A percentile compares a stretch with the other conserved stretches of the same genome.
Evolutionary conservation across 768 basidiomycete genomes (phyloP).

Genomic region (Lyophyllum decastes): DNA sequence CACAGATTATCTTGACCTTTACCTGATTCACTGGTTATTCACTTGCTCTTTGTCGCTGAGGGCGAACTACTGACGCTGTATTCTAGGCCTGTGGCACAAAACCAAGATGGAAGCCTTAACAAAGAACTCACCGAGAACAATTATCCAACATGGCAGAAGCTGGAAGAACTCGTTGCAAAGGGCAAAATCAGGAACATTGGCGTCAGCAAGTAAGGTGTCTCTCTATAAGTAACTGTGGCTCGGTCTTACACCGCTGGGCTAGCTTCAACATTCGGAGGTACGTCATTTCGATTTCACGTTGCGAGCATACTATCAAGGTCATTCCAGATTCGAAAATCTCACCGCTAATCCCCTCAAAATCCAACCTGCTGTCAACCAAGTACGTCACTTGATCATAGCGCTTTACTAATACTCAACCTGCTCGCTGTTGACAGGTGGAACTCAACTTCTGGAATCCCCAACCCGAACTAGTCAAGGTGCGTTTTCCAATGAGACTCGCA

Average conservation of each 20-base stretch:
- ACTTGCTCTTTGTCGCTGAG: background rate
- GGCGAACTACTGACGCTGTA: background rate
- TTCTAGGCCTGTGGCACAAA: slow-evolving; percentile 66
- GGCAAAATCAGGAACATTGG: slow-evolving; percentile 83
- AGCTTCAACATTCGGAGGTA: slow-evolving; percentile 64
- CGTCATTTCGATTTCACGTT: no score
- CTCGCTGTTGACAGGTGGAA: slow-evolving; percentile 47
- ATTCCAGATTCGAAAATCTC: slow-evolving; percentile 54
- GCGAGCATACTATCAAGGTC: slow-evolving; percentile 28
- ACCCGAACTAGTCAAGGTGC: slow-evolving; percentile 67
- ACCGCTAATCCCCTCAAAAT: slow-evolving; percentile 62
- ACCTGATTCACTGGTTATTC: slow-evolving; percentile 75
- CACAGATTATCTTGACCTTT: slow-evolving; percentile 55
- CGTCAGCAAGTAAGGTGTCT: slow-evolving; percentile 66
- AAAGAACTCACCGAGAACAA: slow-evolving; percentile 65
- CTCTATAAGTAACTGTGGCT: background rate
- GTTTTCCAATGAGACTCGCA: slow-evolving; percentile 3
- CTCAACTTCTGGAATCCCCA: slow-evolving; percentile 79
- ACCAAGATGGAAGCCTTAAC: slow-evolving; percentile 44
- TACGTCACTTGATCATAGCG: background rate
- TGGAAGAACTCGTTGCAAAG: slow-evolving; percentile 75
- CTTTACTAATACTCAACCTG: background rate
- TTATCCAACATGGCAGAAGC: slow-evolving; percentile 78
- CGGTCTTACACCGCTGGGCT: background rate
- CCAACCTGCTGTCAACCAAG: slow-evolving; percentile 72